Evolutionary conservation across 1,284 basidiomycete species (phyloP).

Genomic region (Sphaerobolus stellatus): DNA sequence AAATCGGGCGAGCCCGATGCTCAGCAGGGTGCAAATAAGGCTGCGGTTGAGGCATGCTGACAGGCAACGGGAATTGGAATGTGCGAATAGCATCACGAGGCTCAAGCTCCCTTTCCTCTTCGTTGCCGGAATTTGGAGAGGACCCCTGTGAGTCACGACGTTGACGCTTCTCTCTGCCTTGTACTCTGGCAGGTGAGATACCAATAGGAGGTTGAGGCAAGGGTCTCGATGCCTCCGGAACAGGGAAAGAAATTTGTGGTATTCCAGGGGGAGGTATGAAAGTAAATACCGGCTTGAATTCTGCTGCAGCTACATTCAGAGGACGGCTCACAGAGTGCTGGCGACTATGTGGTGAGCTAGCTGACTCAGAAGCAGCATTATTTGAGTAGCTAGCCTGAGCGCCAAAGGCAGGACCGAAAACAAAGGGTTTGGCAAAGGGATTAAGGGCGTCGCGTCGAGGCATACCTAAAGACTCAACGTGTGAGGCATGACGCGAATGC

Average conservation of each 20-base stretch:
- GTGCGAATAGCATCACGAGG: constrained; percentile 64
- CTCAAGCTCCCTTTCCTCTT: constrained; percentile 45
- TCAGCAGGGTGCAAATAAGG: constrained; percentile 36
- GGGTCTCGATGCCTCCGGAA: constrained; percentile 33
- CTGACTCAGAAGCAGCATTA: constrained; percentile 34
- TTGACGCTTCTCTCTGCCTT: constrained; percentile 76
- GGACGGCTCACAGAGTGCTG: constrained; percentile 62
- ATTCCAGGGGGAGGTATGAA: constrained; percentile 68
- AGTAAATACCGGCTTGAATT: constrained; percentile 77
- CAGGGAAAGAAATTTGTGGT: constrained; percentile 52
- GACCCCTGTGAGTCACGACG: constrained; percentile 45
- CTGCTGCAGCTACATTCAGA: constrained; percentile 72
- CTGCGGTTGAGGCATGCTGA: constrained; percentile 48
- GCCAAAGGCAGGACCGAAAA: constrained; percentile 52
- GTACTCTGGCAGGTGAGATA: constrained; percentile 37
- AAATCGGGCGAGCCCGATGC: constrained; percentile 7
- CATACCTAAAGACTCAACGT: constrained; percentile 23
- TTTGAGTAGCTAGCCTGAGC: constrained; percentile 1
- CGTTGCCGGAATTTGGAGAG: constrained; percentile 28
- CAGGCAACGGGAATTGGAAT: constrained; percentile 68
- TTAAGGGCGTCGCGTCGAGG: constrained; percentile 50
- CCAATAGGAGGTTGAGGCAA: constrained; percentile 32
- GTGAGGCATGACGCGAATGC: constrained; percentile 58
- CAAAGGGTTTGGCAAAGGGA: constrained; percentile 76
- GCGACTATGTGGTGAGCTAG: constrained; percentile 50